Evolutionary conservation across 805 yeast genomes (phyloP).

Genomic region (Wickerhamomyces rabaulensis): DNA sequence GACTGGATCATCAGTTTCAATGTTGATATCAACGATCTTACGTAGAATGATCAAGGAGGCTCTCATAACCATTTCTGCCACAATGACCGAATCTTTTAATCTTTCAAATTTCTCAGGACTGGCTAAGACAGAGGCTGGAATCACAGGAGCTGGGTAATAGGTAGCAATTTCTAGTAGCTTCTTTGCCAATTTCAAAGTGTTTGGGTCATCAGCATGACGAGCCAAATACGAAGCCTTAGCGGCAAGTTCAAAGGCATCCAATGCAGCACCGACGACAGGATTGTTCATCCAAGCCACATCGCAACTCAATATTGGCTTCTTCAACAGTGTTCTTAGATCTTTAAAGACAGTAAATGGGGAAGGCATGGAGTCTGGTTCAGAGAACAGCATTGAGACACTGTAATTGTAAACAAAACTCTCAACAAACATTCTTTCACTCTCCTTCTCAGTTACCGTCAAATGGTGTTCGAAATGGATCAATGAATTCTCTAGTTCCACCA

Average conservation of each 20-base stretch:
- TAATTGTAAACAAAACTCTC: slow-evolving; percentile 42
- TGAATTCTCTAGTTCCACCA: not conserved
- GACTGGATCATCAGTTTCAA: slow-evolving; percentile 2
- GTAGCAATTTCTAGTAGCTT: slow-evolving; percentile 15
- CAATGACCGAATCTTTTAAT: slow-evolving; percentile 14
- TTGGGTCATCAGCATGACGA: slow-evolving; percentile 9
- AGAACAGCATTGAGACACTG: slow-evolving; percentile 32
- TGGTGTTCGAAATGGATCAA: not conserved
- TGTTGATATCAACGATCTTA: slow-evolving; percentile 9
- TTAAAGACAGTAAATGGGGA: slow-evolving; percentile 37
- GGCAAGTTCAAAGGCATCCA: slow-evolving; percentile 29
- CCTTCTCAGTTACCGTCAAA: no score
- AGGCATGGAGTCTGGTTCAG: slow-evolving; percentile 31
- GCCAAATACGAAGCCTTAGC: slow-evolving; percentile 31
- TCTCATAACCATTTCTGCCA: slow-evolving; percentile 16
- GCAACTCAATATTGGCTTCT: slow-evolving; percentile 31
- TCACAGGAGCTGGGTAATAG: slow-evolving; percentile 13
- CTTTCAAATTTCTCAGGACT: slow-evolving; percentile 7
- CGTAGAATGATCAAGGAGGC: slow-evolving; percentile 14
- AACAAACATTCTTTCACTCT: slow-evolving; percentile 28
- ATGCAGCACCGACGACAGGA: slow-evolving; percentile 35
- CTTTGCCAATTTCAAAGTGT: slow-evolving; percentile 6
- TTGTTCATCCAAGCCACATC: slow-evolving; percentile 39
- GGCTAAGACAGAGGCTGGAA: slow-evolving; percentile 14
- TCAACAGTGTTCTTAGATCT: slow-evolving; percentile 27